A percentile compares a stretch with the other conserved stretches of the same genome.
phyloP scores from a whole-genome alignment of 2,329 filamentous ascomycete species.

The Macroventuria anomochaeta region DNA sequence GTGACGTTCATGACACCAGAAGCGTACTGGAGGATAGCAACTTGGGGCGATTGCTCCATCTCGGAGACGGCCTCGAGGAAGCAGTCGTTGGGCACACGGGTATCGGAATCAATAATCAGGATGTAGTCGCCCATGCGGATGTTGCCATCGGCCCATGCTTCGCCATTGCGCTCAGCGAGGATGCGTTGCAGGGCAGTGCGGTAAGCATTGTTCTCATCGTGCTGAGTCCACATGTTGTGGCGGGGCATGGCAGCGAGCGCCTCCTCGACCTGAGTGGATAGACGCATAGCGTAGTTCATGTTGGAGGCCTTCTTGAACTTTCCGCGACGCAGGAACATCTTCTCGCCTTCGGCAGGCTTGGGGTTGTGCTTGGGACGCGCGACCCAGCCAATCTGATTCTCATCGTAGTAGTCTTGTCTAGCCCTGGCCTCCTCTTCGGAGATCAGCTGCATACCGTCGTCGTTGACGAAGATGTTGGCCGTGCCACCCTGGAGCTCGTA shows the following conservation, averaged over 20 bases:
- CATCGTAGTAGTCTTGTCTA: constrained; percentile 58
- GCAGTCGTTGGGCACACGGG: constrained; percentile 68
- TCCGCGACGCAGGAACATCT: constrained; percentile 37
- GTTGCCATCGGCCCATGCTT: constrained; percentile 80
- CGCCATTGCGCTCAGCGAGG: constrained; percentile 69
- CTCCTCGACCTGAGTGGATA: constrained; percentile 68
- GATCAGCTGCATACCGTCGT: constrained; percentile 71
- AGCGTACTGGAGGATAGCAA: constrained; percentile 78
- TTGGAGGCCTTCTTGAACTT: constrained; percentile 65
- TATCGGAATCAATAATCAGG: constrained; percentile 61
- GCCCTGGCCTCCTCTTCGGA: constrained; percentile 53
- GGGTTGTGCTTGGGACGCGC: constrained; percentile 54
- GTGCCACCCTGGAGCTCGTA: constrained; percentile 66
- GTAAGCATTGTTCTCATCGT: constrained; percentile 47
- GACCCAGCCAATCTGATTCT: constrained; percentile 59
- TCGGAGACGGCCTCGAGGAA: constrained; percentile 80
- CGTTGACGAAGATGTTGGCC: constrained; percentile 72
- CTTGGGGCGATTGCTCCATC: constrained; percentile 80
- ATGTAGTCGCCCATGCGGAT: constrained; percentile 87
- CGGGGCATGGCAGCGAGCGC: constrained; percentile 54
- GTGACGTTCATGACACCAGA: constrained; percentile 76
- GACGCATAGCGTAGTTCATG: constrained; percentile 73
- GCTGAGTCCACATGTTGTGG: constrained; percentile 36
- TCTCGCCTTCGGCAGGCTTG: constrained; percentile 25
- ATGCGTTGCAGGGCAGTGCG: constrained; percentile 61